Evolutionary conservation across 2,329 filamentous ascomycete genomes (phyloP), one percentile per base, ranked within the genome.

Genomic region (Clonostachys rosea): DNA sequence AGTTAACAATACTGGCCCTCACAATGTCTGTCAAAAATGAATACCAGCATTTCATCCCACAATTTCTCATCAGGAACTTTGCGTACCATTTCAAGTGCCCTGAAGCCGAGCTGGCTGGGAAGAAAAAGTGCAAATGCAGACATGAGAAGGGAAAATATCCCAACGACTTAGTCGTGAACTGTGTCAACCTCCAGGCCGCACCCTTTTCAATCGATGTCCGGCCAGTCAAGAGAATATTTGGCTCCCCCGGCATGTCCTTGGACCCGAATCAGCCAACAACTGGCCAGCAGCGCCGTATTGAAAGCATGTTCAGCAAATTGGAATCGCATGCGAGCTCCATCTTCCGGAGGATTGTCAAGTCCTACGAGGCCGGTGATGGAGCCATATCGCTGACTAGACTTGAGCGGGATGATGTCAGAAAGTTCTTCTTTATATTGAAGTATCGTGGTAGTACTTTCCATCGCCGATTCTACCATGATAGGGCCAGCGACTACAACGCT

Each of bases 361-460:
- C 48, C 4, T 40, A 20, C 17, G 43, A 46, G 1, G 12, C 20
- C 6, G 40, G 35, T 4, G 24, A 52, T 2, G 11, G 13, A 2
- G 50, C 40, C 43, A 45, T 73, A 2, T 52, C 49, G 34, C 48
- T 71, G 1, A 59, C 53, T 2, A 59, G 68, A 6, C 34, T 43
- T 1, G 60, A 71, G 17, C 54, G 58, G 41, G 59, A 74, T 49
- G 44, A 60, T 2, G 35, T 75, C 10, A 66, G 71, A 42, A 74
- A 73, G 46, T 74, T 74, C 44, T 56, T 72, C 4, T 74, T 74
- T 50, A 52, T 75, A 5, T 62, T 74, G 54, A 70, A 70, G 48
- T 75, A 73, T 43, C 66, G 71, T 13, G 58, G 59, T n/a, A 56
- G 54, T 2, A 48, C 36, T 6, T 69, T 70, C 42, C 58, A 64